Evolutionary conservation across 139 green algal species (phyloP), one percentile per base, ranked within the genome.

Genomic region (Picochlorum sp.): DNA sequence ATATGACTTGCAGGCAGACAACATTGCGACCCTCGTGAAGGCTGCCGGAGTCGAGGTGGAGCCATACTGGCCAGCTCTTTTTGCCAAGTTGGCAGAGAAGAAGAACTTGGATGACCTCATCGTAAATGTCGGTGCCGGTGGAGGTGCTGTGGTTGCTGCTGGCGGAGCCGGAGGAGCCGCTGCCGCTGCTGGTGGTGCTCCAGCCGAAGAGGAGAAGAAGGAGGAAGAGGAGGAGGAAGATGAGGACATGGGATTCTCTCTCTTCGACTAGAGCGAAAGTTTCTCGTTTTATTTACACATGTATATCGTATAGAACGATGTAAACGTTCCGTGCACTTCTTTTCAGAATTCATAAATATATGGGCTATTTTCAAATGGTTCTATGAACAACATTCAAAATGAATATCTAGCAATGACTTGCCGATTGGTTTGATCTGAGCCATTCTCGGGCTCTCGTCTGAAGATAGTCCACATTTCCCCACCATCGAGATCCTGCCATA

Each of bases 21-120:
- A 96, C 85, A 92, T 98, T 59, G 73, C 61, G 63, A 84, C 81
- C 55, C 69, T 98, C 37, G 61, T 87, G 37, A 91, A 93, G 79
- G 88, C 90, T 20, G 89, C 90, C 14, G 81, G 80, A 54, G 64
- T 97, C 40, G 85, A 69, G 16, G 81, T 97, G 6, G 92, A 98
- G 84, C 77, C 86, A 35, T 99, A 96, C 89, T 98, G 89, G 90
- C 85, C 92, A 49, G 54, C 50, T 47, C 82, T 99, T 64, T 99
- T 97, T 67, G 88, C 88, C 72, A 97, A 94, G 86, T 76, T 98
- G 36, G 89, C 95, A 39, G 78, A 84, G 67, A 96, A 88, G 72
- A 96, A 89, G 77, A 77, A 41, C 68, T 78, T 99, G 29, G 89
- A 84, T 7, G 89, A 97, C 74, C 75, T 99, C 58, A 96, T 99